Evolutionary conservation across 176 grass and related monocot genomes (phyloP), one percentile per base, ranked within the genome.

Genomic region (Chrysopogon serrulatus): DNA sequence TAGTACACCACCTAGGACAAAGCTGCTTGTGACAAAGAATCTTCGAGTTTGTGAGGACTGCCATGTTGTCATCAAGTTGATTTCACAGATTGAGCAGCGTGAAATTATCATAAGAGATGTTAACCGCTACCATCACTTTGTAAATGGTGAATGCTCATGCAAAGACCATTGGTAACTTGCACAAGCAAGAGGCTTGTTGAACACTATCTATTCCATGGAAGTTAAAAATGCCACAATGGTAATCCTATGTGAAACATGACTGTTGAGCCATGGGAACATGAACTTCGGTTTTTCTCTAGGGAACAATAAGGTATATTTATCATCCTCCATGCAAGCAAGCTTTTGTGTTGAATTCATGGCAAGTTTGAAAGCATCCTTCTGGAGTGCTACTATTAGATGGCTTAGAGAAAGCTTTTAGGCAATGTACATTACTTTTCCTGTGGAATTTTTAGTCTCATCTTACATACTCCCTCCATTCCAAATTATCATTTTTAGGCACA

Each of bases 61-160:
- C 68, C 94, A 94, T 87, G 71, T 79, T 61, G 94, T 84, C 54
- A 92, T 92, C 73, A 97, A 97, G 85, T 61, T 94, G 61, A 94
- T 97, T 87, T 94, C 94, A 18, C 41, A 44, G 71, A 94, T 97
- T 56, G 67, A 31, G 35, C 84, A 88, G 49, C 89, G 89, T 27
- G 94, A 97, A 71, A 92, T 94, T 71, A 82, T 94, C 76, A 81
- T 94, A 68, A 92, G 91, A 86, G 94, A 97, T 90, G 94, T 97
- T 83, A 97, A 97, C 39, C 69, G 85, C 9, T 97, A 92, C 43
- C 89, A 97, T 88, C 86, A 88, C 68, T 97, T 97, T 70, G 85
- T 76, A 65, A 86, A 92, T 71, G 94, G 91, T 70, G 79, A 94
- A 65, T 97, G 94, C 60, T 94, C 91, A n/a, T 97, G 94, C 64